Evolutionary conservation across 768 basidiomycete species (phyloP), one percentile per base, ranked within the genome.

Genomic region (Lentinula lateritia): DNA sequence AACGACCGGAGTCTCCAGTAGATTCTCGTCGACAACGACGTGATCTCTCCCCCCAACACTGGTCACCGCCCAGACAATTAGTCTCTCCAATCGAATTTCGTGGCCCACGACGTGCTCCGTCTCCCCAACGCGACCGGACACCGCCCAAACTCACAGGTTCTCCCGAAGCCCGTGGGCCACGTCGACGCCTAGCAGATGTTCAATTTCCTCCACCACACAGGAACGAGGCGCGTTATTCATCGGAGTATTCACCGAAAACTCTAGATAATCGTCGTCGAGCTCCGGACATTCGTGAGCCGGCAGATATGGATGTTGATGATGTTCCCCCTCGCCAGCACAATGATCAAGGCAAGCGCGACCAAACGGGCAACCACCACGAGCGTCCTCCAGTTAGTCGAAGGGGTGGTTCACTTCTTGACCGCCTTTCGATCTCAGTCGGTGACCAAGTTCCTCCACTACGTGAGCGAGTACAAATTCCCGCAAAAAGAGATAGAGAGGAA

Each of bases 391-490:
- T 50, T 9, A 36, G n/a, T 35, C 64, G 60, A 39, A 67, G 70
- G 20, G 76, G 75, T 6, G 67, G 64, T 1, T 79, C 78, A 0
- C 64, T 80, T 16, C 61, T 80, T 28, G 78, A 79, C 32, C 72
- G 78, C 34, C 64, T 80, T 48, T 69, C 67, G 10, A 60, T 76
- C 15, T 48, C 46, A 48, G 46, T 23, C 8, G 20, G 12, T 10
- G 46, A 48, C 16, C 46, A 48, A 5, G 46, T 48, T 18, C 46
- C 64, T 28, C 72, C 77, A 5, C 61, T 79, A 57, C 67, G 73
- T 4, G 78, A 78, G 0, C 68, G 77, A 13, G 75, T 78, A n/a
- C 74, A 78, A 52, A 34, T 73, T 35, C 70, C 72, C 0, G 62
- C 61, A n/a, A 75, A 76, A 61, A 66, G 74, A 20, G 68, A 72